Evolutionary conservation across 2,329 filamentous ascomycete species (phyloP), one percentile per base, ranked within the genome.

Genomic region (Trichophyton benhamiae): DNA sequence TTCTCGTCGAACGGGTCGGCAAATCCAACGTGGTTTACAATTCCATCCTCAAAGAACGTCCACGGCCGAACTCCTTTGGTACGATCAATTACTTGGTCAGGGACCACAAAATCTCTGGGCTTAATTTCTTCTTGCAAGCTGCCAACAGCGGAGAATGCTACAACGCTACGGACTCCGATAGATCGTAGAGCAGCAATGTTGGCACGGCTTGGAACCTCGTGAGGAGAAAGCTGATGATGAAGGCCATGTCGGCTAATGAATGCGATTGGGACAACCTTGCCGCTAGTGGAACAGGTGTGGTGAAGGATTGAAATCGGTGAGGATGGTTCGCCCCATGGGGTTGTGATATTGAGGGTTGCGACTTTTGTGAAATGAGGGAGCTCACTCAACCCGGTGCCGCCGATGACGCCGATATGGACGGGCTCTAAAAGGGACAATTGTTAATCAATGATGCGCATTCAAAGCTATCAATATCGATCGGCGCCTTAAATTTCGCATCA

Each of bases 121-220:
- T 88, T 89, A 74, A 99, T 92, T 71, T 90, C 84, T 78, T 96
- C 94, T 72, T 88, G 89, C 72, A 99, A 79, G 70, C 87, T 92
- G 65, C 94, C 94, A 62, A 99, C 94, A 57, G 94, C 94, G 66
- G 87, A 92, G 79, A 99, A 99, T 65, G 92, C 91, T 72, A 99
- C 89, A 73, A 97, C 84, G 72, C 85, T 88, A 70, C 91, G 86
- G 53, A 97, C 94, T 67, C 94, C 94, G 64, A 99, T 81, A 69
- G 84, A 86, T 66, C 94, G 87, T 65, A 99, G 81, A n/a, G 94
- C 94, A n/a, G 94, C 92, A 70, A 99, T 95, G 79, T 97, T 99
- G 76, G 94, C 94, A 65, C 89, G 89, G 66, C 86, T 84, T 63
- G 91, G 91, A n/a, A 99, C 88, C 77, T 99, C 94, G 72, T 96